Evolutionary conservation across 2,329 filamentous ascomycete species (phyloP).

Genomic region (Pseudocercospora crystallina): DNA sequence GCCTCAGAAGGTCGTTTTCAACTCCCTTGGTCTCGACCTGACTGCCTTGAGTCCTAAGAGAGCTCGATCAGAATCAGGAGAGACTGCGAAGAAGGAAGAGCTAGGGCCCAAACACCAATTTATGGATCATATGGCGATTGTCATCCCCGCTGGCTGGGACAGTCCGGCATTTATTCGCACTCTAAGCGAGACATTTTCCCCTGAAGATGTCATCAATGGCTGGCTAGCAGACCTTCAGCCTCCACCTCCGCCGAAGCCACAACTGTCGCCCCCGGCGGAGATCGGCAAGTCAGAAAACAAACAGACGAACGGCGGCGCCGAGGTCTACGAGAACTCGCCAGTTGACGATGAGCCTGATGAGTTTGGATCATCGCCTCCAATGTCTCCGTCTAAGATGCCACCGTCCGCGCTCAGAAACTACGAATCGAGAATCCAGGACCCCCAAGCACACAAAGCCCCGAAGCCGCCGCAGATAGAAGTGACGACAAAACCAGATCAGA

Average conservation of each 20-base stretch:
- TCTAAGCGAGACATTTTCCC: slow-evolving; percentile 85
- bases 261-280: slow-evolving; percentile 42
- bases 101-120: slow-evolving; percentile 67
- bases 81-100: slow-evolving; percentile 29
- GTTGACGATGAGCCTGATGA: slow-evolving; percentile 24
- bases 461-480: slow-evolving; percentile 34
- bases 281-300: slow-evolving; percentile 24
- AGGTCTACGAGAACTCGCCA: slow-evolving; percentile 31
- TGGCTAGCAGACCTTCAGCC: slow-evolving; percentile 55
- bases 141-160: slow-evolving; percentile 96
- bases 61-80: slow-evolving; percentile 54
- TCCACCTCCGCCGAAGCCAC: slow-evolving; percentile 58
- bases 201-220: slow-evolving; percentile 77
- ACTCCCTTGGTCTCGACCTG: slow-evolving; percentile 61
- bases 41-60: slow-evolving; percentile 26
- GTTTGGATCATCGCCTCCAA: slow-evolving; percentile 6
- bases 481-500: slow-evolving; percentile 35
- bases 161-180: slow-evolving; percentile 97
- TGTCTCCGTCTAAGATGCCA: slow-evolving; percentile 25
- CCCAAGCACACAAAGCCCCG: slow-evolving; percentile 30
- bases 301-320: slow-evolving; percentile 26
- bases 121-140: slow-evolving; percentile 74
- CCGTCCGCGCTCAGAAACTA: slow-evolving; percentile 32
- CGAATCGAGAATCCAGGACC: slow-evolving; percentile 33
- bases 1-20: slow-evolving; percentile 78